Base-by-base conservation (phyloP, 371 early-diverging fungal genomes). In the Apophysomyces ossiformis region DNA sequence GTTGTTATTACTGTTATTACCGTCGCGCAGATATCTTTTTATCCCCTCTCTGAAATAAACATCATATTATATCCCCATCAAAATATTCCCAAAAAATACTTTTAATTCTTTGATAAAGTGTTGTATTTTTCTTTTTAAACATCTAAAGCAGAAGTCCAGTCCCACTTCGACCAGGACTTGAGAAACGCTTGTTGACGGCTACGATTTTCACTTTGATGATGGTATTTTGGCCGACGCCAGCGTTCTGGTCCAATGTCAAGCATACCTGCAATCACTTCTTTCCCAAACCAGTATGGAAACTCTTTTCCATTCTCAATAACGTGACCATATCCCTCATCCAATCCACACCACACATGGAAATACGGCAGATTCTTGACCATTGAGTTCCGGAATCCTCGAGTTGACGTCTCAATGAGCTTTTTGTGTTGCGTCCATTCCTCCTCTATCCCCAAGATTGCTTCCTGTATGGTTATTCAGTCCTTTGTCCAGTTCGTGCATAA, bases 311-410 rank as follows among this genome's bases (percentile, higher is more conserved):
- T 87, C 74, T 98, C 99, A 76, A 98, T 96, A n/a, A 97, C 93
- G 74, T 98, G 99, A 1, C 97, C 99, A 63, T 87, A 87, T 1
- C 99, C 96, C 43, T 89, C 84, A 65, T 95, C 90, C 2, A 93
- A 89, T 37, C 92, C 90, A 66, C 89, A 92, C 99, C 99, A 98
- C 1, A 97, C 96, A 67, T 98, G 99, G 69, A 98, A 96, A 72
- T 93, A 98, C 2, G 97, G 96, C 69, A 97, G 60, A 47, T 92
- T 84, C 21, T 86, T 82, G 6, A 90, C 89, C 82, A 94, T 78
- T 1, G 89, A 83, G 37, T 85, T 68, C 16, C 93, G 85, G 69
- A 94, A 92, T 8, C 92, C 92, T 57, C 89, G 82, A 5, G 80
- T 75, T 6, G 76, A 69, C 0, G 98, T 98, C 43, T 93, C 93